Evolutionary conservation across 2,329 filamentous ascomycete species (phyloP), one percentile per base, ranked within the genome.

Genomic region (Didymella keratinophila): DNA sequence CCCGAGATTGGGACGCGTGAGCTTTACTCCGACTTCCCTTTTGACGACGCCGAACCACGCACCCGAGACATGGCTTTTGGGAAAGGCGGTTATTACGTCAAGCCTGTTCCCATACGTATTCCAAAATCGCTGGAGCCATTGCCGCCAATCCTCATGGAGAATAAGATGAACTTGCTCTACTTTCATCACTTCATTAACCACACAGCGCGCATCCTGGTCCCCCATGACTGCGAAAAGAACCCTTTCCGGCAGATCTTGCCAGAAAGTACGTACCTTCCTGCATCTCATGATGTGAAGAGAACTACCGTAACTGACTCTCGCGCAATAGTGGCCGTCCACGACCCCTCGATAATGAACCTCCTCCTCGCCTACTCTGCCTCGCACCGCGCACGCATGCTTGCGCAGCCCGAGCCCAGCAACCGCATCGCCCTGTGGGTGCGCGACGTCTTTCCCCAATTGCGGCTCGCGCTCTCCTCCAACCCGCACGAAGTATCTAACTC

Each of bases 361-460:
- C 80, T 95, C 46, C 82, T 96, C 23, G 89, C 92, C 20, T 96
- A 93, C 74, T 92, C 90, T 66, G 92, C 92, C n/a, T 91, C 88
- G 27, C 92, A 96, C 73, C 86, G 91, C 55, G 90, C 92, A 10
- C 86, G 89, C 43, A 84, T 94, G 30, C 80, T 95, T 20, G 84
- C 85, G 30, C 89, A 94, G 62, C 83, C 84, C 0, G 91, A 94
- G 71, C 92, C 92, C 6, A 84, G 84, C 7, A 89, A 89, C 71
- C 86, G 92, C 21, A 95, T 96, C 63, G 91, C 91, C 2, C 81
- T 86, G 37, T 95, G 90, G 89, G 90, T 95, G 25, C 84, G 89
- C 69, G 86, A 92, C 65, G 90, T 91, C n/a, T 89, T 91, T 61
- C 90, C 90, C 0, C 86, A 87, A 16, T 82, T 96, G 20, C 86